phyloP scores from a whole-genome alignment of 2,329 filamentous ascomycete species.

The Hymenoscyphus occultus region DNA sequence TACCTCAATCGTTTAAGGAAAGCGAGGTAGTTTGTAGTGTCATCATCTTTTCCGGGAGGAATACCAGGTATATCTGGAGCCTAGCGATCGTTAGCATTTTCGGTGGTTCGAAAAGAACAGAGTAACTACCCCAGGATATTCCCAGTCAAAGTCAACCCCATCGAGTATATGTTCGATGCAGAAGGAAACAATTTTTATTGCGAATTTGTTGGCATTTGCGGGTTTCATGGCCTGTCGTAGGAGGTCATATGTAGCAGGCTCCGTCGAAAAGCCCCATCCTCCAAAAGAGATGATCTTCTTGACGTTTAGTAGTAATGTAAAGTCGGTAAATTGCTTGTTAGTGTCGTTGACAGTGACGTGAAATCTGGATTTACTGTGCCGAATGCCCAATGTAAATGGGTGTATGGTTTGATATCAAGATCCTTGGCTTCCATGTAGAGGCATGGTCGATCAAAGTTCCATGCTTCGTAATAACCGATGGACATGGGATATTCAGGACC shows the following conservation, averaged over 20 bases:
- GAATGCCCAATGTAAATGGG: constrained; percentile 39
- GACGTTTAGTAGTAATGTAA: constrained; percentile 32
- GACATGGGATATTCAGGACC: constrained; percentile 25
- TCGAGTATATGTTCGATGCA: neutral
- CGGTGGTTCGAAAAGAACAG: constrained; percentile 28
- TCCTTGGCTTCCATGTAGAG: constrained; percentile 29
- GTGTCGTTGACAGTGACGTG: constrained; percentile 29
- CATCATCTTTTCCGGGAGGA: no score
- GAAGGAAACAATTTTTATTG: constrained; percentile 10
- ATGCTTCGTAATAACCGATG: constrained; percentile 39
- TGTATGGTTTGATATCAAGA: constrained; percentile 29
- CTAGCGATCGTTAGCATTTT: no score
- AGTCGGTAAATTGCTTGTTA: constrained; percentile 36
- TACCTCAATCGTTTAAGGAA: constrained; percentile 26
- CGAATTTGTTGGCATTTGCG: constrained; percentile 38
- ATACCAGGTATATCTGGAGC: no score
- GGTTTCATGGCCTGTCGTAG: constrained; percentile 38
- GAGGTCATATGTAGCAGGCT: constrained; percentile 38
- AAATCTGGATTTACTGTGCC: constrained; percentile 36
- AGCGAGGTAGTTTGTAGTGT: no score
- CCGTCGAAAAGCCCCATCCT: constrained; percentile 45
- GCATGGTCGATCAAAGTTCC: constrained; percentile 33
- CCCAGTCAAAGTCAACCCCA: constrained; percentile 7
- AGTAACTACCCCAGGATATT: constrained; percentile 26
- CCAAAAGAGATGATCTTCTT: constrained; percentile 45